Base-by-base conservation (phyloP, 192 early-diverging fungal genomes). In the Podila epicladia region DNA sequence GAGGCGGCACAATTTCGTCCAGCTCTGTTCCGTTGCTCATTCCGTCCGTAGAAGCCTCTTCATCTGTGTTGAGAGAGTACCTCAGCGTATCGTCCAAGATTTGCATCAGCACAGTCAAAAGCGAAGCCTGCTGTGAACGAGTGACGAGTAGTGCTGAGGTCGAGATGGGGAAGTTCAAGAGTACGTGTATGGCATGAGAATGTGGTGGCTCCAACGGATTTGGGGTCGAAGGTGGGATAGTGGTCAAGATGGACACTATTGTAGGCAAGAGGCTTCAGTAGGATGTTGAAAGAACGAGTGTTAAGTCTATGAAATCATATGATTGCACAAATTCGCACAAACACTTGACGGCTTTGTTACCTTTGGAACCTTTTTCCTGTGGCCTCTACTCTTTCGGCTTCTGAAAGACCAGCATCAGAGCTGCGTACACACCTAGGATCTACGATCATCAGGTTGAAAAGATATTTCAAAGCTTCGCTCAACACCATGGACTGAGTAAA, bases 111-210 rank as follows among this genome's bases (percentile, higher is more conserved):
- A 82, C 65, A 29, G 82, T 62, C 48, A 69, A 48, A 8, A 82
- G 57, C 9, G 32, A 57, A 19, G 77, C 72, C 26, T 77, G 58
- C 33, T 69, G 55, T 50, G 82, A 62, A n/a, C 67, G 66, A 49
- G 69, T 83, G 51, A 85, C 64, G 51, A 75, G 61, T 20, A 71
- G 71, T 59, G 66, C 59, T 35, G 78, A 74, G 58, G 65, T 26
- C 22, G 73, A 53, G 31, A 85, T 72, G n/a, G 86, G 86, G 33
- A 82, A 86, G 48, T 91, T 87, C 69, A 96, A 75, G 5, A 96
- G 75, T 0, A 88, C 88, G 72, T 96, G 92, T n/a, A 96, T 89
- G 0, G 91, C 91, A 82, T 95, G 93, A 8, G 91, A 90, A 41
- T 92, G 87, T 33, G 95, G 95, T 19, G 95, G 86, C 26, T 86